Evolutionary conservation across 2,329 filamentous ascomycete species (phyloP).

Genomic region (Metarhizium humberi): DNA sequence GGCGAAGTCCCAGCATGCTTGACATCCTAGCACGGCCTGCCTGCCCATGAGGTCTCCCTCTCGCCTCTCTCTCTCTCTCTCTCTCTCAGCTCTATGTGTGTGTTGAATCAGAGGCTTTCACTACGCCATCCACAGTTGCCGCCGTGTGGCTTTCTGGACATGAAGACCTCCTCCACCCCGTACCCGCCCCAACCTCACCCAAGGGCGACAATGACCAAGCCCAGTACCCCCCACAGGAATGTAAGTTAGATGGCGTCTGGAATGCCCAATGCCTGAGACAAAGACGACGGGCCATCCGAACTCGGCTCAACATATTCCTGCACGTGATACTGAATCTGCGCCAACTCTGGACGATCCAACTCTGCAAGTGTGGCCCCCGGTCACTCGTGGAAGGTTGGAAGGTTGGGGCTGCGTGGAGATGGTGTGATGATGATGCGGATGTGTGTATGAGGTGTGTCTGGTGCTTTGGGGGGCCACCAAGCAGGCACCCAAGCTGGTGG

Average conservation of each 20-base stretch:
- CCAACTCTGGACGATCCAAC: slow-evolving; percentile 6
- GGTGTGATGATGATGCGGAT: not conserved
- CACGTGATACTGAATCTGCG: slow-evolving; percentile 16
- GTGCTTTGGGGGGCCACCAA: not conserved
- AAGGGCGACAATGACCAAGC: slow-evolving; percentile 24
- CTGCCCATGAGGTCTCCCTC: not conserved
- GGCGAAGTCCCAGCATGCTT: not conserved
- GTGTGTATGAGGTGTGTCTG: not conserved
- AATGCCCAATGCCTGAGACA: slow-evolving; percentile 27
- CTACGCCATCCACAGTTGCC: slow-evolving; percentile 2
- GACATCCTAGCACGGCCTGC: not conserved
- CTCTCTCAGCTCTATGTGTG: not conserved
- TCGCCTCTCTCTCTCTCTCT: not conserved
- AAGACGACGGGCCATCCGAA: slow-evolving; percentile 21
- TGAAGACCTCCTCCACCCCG: slow-evolving; percentile 1
- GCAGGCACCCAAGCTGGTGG: not conserved
- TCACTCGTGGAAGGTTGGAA: slow-evolving; percentile 3
- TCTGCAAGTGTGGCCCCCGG: slow-evolving; percentile 10
- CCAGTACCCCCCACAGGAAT: slow-evolving; percentile 15
- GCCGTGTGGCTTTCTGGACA: slow-evolving; percentile 5
- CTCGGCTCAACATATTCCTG: slow-evolving; percentile 12
- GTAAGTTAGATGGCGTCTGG: slow-evolving; percentile 18
- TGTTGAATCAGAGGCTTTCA: not conserved
- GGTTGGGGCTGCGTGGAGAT: not conserved
- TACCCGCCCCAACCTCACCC: slow-evolving; percentile 19